Percentiles rank a stretch among this genome's conserved stretches.
Evolutionary conservation across 2,329 filamentous ascomycete species (phyloP).

Genomic region (Phoma herbarum): DNA sequence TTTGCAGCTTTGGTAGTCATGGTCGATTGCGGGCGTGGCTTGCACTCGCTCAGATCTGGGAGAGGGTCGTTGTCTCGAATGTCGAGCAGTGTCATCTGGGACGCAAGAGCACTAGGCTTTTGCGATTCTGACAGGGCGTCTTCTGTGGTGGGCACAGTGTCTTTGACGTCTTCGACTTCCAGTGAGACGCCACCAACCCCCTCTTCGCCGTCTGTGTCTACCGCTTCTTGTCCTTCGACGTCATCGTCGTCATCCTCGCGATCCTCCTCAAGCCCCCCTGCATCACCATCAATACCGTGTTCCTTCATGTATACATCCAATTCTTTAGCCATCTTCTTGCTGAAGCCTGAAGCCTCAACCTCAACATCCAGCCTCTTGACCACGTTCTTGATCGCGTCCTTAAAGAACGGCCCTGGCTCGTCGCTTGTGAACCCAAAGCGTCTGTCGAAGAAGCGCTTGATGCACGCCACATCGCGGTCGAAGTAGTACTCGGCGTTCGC

Average conservation of each 20-base stretch:
- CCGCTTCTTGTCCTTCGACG: slow-evolving; percentile 16
- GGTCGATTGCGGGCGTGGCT: slow-evolving; percentile 32
- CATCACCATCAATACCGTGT: slow-evolving; percentile 66
- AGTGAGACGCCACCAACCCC: background rate
- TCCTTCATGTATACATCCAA: slow-evolving; percentile 88
- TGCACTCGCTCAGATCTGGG: slow-evolving; percentile 44
- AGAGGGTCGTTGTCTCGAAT: slow-evolving; percentile 48
- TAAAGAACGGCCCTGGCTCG: slow-evolving; percentile 83
- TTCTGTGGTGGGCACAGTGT: background rate
- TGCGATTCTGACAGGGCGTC: background rate
- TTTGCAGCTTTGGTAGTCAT: slow-evolving; percentile 50
- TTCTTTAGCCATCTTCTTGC: slow-evolving; percentile 95
- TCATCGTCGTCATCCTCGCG: slow-evolving; percentile 33
- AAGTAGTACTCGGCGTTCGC: slow-evolving; percentile 96
- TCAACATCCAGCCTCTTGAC: slow-evolving; percentile 82
- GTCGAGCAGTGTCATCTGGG: slow-evolving; percentile 50
- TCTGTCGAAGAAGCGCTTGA: slow-evolving; percentile 92
- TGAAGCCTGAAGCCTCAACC: slow-evolving; percentile 93
- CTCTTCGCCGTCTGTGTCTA: slow-evolving; percentile 10
- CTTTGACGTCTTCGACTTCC: background rate
- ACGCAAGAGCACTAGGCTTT: slow-evolving; percentile 29
- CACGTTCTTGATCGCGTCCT: slow-evolving; percentile 77
- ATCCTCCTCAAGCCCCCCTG: slow-evolving; percentile 46
- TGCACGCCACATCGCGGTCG: slow-evolving; percentile 91
- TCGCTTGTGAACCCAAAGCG: slow-evolving; percentile 88